Conservation (phyloP, 495 filamentous ascomycete species). For the Podospora pseudocomata region DNA sequence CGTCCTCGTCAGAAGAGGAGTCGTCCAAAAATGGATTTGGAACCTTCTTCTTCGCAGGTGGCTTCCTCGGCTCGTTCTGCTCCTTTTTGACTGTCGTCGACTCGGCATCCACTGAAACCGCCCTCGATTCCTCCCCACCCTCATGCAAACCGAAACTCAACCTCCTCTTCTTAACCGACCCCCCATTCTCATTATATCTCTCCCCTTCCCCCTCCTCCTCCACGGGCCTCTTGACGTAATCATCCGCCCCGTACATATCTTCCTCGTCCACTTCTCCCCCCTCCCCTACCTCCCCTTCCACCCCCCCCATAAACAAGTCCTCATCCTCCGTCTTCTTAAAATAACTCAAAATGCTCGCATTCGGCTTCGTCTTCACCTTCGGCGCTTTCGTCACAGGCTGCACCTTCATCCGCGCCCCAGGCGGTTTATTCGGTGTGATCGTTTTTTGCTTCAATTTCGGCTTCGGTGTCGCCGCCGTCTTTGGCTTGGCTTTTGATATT, state of each 20-base stretch:
- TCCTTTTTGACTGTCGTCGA: not conserved
- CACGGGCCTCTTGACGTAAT: constrained; percentile 22
- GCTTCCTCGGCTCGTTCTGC: not conserved
- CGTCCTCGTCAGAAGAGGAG: constrained; percentile 18
- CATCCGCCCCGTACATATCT: constrained; percentile 9
- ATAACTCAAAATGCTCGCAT: constrained; percentile 74
- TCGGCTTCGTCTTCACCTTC: constrained; percentile 40
- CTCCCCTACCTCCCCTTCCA: not conserved
- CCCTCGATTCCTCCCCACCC: not conserved
- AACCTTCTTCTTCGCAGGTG: constrained; percentile 5
- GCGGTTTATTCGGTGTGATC: not conserved
- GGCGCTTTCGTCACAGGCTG: constrained; percentile 20
- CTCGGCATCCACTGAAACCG: not conserved
- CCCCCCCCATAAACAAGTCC: constrained; percentile 27
- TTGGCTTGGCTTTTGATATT: not conserved
- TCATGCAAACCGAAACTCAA: constrained; percentile 16
- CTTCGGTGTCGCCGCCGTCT: not conserved
- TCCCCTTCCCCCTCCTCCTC: constrained; percentile 27
- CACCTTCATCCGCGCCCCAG: not conserved
- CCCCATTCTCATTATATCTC: constrained; percentile 52
- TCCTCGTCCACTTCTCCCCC: constrained; percentile 13
- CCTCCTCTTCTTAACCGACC: constrained; percentile 46
- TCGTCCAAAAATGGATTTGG: constrained; percentile 34
- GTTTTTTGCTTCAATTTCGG: not conserved
- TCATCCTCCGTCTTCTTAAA: constrained; percentile 69